Percentiles rank a stretch among this genome's conserved stretches.
phyloP scores from a whole-genome alignment of 495 filamentous ascomycete genomes.

The Endocarpon pusillum region DNA sequence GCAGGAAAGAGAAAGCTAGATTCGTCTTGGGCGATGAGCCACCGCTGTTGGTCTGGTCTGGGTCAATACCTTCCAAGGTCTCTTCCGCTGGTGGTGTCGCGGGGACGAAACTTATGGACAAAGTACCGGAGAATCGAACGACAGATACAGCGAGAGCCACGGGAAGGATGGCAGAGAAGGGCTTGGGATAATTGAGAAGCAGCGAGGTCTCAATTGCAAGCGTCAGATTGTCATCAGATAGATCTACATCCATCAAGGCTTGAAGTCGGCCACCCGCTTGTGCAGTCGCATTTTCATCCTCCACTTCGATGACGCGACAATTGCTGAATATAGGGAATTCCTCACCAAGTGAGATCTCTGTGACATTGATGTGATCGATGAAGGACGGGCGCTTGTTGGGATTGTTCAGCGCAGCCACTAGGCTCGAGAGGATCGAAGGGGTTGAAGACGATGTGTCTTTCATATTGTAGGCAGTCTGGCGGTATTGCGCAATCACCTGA shows the following conservation, averaged over 20 bases:
- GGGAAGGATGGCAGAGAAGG: conserved; percentile 74
- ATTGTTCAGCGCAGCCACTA: conserved; percentile 77
- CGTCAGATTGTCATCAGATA: conserved; percentile 82
- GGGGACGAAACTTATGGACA: conserved; percentile 84
- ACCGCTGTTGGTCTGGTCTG: conserved; percentile 25
- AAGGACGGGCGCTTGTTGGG: conserved; percentile 67
- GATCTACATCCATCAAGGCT: conserved; percentile 88
- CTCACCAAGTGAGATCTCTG: conserved; percentile 82
- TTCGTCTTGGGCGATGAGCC: conserved; percentile 43
- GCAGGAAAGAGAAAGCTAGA: conserved; percentile 84
- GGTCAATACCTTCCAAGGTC: conserved; percentile 4
- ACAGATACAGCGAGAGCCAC: conserved; percentile 83
- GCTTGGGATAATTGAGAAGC: conserved; percentile 83
- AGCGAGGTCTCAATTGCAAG: conserved; percentile 87
- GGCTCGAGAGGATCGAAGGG: conserved; percentile 69
- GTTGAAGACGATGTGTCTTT: conserved; percentile 44
- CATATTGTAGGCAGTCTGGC: conserved; percentile 65
- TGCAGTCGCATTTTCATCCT: conserved; percentile 25
- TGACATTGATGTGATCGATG: conserved; percentile 80
- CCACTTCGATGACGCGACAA: conserved; percentile 66
- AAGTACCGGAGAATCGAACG: conserved; percentile 82
- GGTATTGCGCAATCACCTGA: conserved; percentile 90
- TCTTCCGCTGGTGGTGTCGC: conserved; percentile 16
- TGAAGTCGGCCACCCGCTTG: conserved; percentile 53
- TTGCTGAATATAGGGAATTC: conserved; percentile 99